Evolutionary conservation across 1,284 basidiomycete species (phyloP), one percentile per base, ranked within the genome.

Genomic region (Somion occarium): DNA sequence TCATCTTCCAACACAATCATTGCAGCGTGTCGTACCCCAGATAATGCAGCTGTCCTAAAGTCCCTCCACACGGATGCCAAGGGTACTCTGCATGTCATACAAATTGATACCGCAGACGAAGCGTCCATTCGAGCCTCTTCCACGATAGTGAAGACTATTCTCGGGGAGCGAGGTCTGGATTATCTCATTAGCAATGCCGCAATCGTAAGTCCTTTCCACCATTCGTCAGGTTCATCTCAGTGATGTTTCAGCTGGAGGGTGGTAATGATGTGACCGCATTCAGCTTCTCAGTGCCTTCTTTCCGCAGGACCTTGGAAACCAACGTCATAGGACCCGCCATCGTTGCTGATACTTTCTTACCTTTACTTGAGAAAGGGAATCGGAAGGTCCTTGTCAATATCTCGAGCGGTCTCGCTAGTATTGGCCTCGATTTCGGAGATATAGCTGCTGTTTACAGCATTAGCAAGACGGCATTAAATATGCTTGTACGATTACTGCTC

Each of bases 111-210:
- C 18, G 48, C 57, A 13, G 55, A 65, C 41, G 58, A 64, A 42
- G 56, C 45, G 5, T 64, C 65, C 38, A 70, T 72, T 49, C 53
- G 59, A 5, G 52, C 42, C 2, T 62, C 68, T 2, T 59, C 61
- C 7, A 48, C 56, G 25, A 52, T 52, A 2, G 63, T 66, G 2
- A 53, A 55, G 26, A 53, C 53, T 20, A 52, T 69, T 11, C 54
- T 74, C 22, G 64, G 64, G 4, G 58, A 51, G 51, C 0, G 66
- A 66, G 1, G 56, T 72, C n/a, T 48, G 26, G 70, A 73, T 56
- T 72, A 70, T 27, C 59, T 74, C 9, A 53, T 71, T 47, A 73
- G 72, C 57, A 73, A 71, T 43, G 71, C 72, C 15, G 71, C 59
- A 1, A 64, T 70, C 37, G 69, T 70, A 39, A 24, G 65, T 52